Conservation (phyloP, 768 basidiomycete genomes). For the Tricholoma flavovirens region DNA sequence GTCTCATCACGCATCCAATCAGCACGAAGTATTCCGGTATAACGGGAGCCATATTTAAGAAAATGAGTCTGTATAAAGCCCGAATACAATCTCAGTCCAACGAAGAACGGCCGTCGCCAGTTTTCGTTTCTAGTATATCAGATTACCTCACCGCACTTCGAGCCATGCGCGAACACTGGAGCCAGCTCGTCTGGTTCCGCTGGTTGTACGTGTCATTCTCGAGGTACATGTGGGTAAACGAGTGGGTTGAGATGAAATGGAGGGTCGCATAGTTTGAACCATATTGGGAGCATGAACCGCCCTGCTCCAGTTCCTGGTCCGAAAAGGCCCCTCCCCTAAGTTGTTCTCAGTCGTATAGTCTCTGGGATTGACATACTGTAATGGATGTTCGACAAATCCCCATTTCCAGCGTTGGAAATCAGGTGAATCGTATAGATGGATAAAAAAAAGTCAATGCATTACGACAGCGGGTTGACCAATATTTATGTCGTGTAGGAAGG, state of each 20-base stretch:
- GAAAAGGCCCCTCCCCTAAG: no score
- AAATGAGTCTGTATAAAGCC: conserved; percentile 32
- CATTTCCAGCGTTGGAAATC: no score
- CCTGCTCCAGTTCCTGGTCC: background rate
- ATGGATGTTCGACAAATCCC: no score
- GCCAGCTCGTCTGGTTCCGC: conserved; percentile 86
- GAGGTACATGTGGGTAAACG: conserved; percentile 91
- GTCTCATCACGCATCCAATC: conserved; percentile 54
- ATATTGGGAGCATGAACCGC: background rate
- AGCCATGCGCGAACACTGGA: conserved; percentile 69
- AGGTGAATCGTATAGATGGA: no score
- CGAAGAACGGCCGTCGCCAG: conserved; percentile 18
- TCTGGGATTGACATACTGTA: no score
- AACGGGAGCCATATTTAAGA: conserved; percentile 45
- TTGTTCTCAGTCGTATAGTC: no score
- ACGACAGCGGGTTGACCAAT: no score
- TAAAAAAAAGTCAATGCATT: no score
- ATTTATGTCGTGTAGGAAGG: no score
- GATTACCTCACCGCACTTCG: conserved; percentile 52
- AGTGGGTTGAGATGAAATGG: conserved; percentile 59
- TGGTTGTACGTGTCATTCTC: conserved; percentile 79
- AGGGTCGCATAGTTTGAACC: background rate
- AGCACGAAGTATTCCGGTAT: conserved; percentile 56
- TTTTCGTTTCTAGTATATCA: conserved; percentile 51
- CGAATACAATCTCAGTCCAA: conserved; percentile 1